These are phyloP conservation scores for Hypoxylon sp. DNA, from an alignment of 2,329 filamentous ascomycete species.

Conservation along the genomic window DNA sequence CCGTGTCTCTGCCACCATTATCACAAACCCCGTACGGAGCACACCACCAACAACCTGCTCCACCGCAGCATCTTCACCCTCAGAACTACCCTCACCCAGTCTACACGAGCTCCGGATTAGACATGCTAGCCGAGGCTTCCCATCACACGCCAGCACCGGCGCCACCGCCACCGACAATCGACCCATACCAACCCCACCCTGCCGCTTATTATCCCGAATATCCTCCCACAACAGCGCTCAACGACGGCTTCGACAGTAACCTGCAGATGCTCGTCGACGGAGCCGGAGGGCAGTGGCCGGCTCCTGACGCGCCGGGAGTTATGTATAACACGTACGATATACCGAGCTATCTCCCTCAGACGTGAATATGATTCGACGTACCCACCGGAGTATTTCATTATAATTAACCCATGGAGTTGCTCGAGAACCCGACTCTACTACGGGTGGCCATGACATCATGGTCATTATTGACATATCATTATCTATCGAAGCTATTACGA, in stretches of 20 bases:
- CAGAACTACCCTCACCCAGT: conserved; percentile 44
- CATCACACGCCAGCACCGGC: conserved; percentile 52
- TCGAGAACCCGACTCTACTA: neutral
- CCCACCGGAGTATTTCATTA: neutral
- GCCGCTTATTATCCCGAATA: conserved; percentile 50
- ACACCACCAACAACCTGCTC: conserved; percentile 41
- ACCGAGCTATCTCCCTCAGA: conserved; percentile 34
- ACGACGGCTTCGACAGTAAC: conserved; percentile 64
- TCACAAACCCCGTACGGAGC: conserved; percentile 50
- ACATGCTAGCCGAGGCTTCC: conserved; percentile 61
- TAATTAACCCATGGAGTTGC: neutral
- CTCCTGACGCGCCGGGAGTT: conserved; percentile 46
- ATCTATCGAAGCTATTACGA: neutral
- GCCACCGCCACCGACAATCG: conserved; percentile 24
- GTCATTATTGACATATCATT: neutral
- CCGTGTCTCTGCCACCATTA: conserved; percentile 51
- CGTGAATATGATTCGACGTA: neutral
- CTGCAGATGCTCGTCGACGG: conserved; percentile 63
- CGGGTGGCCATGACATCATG: neutral
- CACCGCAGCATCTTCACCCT: conserved; percentile 31
- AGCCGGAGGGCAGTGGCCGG: conserved; percentile 48
- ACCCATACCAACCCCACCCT: conserved; percentile 38
- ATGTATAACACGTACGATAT: conserved; percentile 49
- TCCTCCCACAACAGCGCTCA: conserved; percentile 48
- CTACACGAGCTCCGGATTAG: conserved; percentile 56